Percentiles rank a stretch among this genome's conserved stretches.
Conservation (phyloP, 2,329 filamentous ascomycete genomes). For the Curvularia eragrostidis region DNA sequence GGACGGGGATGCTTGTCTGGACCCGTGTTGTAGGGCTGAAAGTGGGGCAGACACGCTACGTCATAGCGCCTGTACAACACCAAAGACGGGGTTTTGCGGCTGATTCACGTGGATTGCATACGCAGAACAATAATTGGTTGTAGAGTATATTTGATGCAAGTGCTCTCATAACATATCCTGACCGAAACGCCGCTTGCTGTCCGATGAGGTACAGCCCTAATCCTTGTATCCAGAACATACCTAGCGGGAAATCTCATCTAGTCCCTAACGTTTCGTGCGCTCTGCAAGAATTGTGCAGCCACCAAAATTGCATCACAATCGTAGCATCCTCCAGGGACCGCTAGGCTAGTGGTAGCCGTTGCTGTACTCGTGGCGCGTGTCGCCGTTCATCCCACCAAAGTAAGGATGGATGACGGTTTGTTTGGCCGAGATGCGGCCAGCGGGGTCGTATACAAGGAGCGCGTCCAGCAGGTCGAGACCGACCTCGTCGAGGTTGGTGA, state of each 20-base stretch:
- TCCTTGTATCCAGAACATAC: constrained; percentile 32
- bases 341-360: constrained; percentile 41
- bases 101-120: background rate
- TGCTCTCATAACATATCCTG: constrained; percentile 21
- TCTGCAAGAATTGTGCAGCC: constrained; percentile 28
- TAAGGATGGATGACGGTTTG: constrained; percentile 85
- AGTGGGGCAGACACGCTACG: constrained; percentile 33
- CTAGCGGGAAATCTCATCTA: constrained; percentile 24
- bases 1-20: constrained; percentile 21
- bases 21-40: constrained; percentile 38
- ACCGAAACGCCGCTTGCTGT: constrained; percentile 34
- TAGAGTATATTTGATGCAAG: constrained; percentile 10
- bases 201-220: constrained; percentile 23
- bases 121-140: background rate
- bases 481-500: constrained; percentile 73
- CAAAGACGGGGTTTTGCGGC: constrained; percentile 15
- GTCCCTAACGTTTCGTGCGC: constrained; percentile 15
- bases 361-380: constrained; percentile 47
- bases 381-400: constrained; percentile 64
- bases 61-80: constrained; percentile 28
- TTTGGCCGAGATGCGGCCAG: constrained; percentile 86
- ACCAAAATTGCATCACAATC: constrained; percentile 37
- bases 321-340: constrained; percentile 35
- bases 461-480: constrained; percentile 72
- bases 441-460: constrained; percentile 86